These are phyloP conservation scores for Zychaea mexicana DNA, from an alignment of 371 early-diverging fungal genomes.

Conservation along the genomic window DNA sequence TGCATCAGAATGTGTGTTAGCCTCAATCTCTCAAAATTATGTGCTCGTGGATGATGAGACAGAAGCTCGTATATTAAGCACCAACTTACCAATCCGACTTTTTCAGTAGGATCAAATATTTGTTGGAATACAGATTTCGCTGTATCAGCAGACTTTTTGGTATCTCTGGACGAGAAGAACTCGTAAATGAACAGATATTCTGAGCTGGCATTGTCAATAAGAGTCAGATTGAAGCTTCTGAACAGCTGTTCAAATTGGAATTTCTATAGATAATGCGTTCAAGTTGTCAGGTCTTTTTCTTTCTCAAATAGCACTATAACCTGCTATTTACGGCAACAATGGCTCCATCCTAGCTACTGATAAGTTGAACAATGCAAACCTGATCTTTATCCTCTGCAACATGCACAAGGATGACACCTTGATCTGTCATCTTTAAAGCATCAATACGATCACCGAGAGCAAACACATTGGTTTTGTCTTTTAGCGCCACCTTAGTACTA, in stretches of 20 bases:
- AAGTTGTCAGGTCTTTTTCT: too few species aligned
- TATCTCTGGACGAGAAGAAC: slow-evolving; percentile 74
- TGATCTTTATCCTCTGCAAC: slow-evolving; percentile 78
- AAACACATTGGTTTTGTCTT: slow-evolving; percentile 78
- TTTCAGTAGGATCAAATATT: slow-evolving; percentile 86
- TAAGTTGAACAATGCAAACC: slow-evolving; percentile 44
- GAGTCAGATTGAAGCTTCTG: slow-evolving; percentile 80
- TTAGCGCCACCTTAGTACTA: slow-evolving; percentile 50
- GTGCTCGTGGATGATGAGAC: neutral
- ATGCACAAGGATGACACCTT: slow-evolving; percentile 80
- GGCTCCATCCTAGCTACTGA: too few species aligned
- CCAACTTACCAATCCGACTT: slow-evolving; percentile 65
- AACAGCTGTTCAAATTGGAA: slow-evolving; percentile 80
- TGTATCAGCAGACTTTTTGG: slow-evolving; percentile 44
- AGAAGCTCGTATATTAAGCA: too few species aligned
- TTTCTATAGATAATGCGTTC: too few species aligned
- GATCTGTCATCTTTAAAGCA: slow-evolving; percentile 69
- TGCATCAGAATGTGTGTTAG: neutral
- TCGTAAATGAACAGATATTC: slow-evolving; percentile 90
- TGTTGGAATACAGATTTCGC: slow-evolving; percentile 61
- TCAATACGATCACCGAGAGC: slow-evolving; percentile 75
- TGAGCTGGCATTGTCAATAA: slow-evolving; percentile 91
- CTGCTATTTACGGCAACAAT: too few species aligned
- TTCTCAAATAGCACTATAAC: too few species aligned
- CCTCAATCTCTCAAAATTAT: neutral